Percentiles rank a stretch among this genome's conserved stretches.
Evolutionary conservation across 2,329 filamentous ascomycete species (phyloP).

Genomic region (Cladosporium sp.): DNA sequence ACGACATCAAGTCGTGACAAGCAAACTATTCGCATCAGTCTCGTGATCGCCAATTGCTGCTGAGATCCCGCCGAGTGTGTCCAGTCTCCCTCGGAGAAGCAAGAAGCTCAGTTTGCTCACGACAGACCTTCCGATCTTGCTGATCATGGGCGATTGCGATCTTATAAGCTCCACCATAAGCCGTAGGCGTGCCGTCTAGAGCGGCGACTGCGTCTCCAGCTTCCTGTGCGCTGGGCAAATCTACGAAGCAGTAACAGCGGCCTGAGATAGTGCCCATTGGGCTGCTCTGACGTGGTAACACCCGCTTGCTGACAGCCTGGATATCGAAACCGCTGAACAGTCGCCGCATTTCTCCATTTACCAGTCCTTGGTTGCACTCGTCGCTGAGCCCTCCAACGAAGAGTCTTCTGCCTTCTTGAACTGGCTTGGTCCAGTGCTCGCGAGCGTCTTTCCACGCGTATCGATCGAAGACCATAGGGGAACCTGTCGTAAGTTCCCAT

Average conservation of each 20-base stretch:
- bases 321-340: conserved; percentile 45
- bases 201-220: conserved; percentile 20
- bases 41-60: background rate
- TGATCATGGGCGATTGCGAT: conserved; percentile 16
- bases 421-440: conserved; percentile 27
- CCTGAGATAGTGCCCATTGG: conserved; percentile 14
- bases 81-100: background rate
- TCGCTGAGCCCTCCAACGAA: conserved; percentile 46
- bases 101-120: background rate
- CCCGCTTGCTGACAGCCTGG: conserved; percentile 46
- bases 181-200: conserved; percentile 23
- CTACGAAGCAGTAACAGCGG: conserved; percentile 29
- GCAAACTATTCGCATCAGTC: background rate
- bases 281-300: conserved; percentile 18
- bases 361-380: conserved; percentile 38
- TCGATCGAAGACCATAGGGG: conserved; percentile 33
- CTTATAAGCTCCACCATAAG: conserved; percentile 20
- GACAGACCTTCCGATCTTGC: background rate
- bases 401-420: conserved; percentile 39
- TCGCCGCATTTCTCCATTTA: conserved; percentile 39
- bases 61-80: background rate
- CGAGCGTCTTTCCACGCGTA: conserved; percentile 41
- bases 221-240: conserved; percentile 24
- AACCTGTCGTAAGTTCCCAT: background rate
- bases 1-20: too few relatives aligned